Conservation (phyloP, 768 basidiomycete genomes). For the Paxillus ammoniavirescens region DNA sequence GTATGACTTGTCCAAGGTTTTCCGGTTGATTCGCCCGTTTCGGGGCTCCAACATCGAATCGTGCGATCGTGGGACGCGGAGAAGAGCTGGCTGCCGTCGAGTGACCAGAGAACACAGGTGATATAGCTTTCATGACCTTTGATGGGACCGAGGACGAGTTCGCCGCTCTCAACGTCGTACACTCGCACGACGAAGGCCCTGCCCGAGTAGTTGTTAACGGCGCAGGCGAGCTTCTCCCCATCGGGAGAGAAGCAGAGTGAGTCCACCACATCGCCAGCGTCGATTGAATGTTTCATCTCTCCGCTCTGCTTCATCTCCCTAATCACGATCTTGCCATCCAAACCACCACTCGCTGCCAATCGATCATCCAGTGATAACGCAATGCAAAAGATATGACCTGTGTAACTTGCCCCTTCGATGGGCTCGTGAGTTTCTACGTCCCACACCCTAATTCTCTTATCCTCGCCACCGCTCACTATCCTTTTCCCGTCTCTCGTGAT, state of each 20-base stretch:
- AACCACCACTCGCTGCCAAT: background rate
- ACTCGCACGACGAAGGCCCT: background rate
- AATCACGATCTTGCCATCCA: background rate
- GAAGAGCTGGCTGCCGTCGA: background rate
- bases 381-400: background rate
- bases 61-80: background rate
- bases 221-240: background rate
- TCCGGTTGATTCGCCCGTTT: background rate
- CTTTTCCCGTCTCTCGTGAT: background rate
- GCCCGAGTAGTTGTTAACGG: background rate
- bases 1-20: conserved; percentile 4
- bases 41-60: background rate
- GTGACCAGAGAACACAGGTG: background rate
- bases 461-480: background rate
- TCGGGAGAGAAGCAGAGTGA: background rate
- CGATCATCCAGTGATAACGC: background rate
- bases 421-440: background rate
- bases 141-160: background rate
- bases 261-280: background rate
- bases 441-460: background rate
- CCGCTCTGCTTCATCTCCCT: background rate
- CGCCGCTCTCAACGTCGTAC: background rate
- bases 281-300: background rate
- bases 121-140: background rate
- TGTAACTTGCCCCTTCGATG: background rate